These are phyloP conservation scores for Hirsutella thompsonii DNA, from an alignment of 2,329 filamentous ascomycete genomes.

Conservation along the genomic window DNA sequence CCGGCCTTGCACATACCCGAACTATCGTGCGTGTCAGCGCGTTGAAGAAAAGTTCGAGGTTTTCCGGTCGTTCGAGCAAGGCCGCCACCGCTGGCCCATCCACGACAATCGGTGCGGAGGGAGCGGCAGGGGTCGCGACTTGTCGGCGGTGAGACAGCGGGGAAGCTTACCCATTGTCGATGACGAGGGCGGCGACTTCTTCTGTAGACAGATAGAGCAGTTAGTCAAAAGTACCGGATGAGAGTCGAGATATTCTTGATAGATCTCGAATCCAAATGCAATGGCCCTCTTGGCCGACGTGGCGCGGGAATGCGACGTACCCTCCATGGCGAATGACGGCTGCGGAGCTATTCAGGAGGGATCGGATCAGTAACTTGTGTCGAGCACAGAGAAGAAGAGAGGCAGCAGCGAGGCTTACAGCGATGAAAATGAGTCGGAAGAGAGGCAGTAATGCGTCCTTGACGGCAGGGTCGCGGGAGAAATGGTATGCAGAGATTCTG, in stretches of 20 bases:
- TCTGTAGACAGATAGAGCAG: conserved; percentile 46
- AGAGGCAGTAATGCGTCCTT: conserved; percentile 2
- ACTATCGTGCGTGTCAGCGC: conserved; percentile 44
- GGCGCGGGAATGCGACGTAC: conserved; percentile 22
- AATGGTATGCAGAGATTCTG: conserved; percentile 8
- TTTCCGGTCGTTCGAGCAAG: neutral
- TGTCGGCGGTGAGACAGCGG: conserved; percentile 21
- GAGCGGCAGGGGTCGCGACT: conserved; percentile 11
- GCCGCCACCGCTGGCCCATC: neutral
- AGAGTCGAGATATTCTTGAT: neutral
- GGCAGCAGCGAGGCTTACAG: conserved; percentile 2
- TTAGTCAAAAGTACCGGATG: conserved; percentile 24
- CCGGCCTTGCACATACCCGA: conserved; percentile 99
- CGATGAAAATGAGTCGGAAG: conserved; percentile 5
- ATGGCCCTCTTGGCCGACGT: neutral
- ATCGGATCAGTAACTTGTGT: conserved; percentile 8
- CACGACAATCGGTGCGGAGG: conserved; percentile 2
- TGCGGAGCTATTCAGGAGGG: conserved; percentile 14
- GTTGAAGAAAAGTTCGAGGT: neutral
- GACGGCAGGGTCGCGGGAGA: conserved; percentile 8
- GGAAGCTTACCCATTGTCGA: conserved; percentile 99
- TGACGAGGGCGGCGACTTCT: conserved; percentile 99
- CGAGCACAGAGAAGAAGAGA: conserved; percentile 7
- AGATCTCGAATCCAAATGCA: neutral
- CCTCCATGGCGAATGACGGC: conserved; percentile 42